These are phyloP conservation scores for Kluyveromyces sp. DNA, from an alignment of 1,139 yeast species.

Conservation along the genomic window DNA sequence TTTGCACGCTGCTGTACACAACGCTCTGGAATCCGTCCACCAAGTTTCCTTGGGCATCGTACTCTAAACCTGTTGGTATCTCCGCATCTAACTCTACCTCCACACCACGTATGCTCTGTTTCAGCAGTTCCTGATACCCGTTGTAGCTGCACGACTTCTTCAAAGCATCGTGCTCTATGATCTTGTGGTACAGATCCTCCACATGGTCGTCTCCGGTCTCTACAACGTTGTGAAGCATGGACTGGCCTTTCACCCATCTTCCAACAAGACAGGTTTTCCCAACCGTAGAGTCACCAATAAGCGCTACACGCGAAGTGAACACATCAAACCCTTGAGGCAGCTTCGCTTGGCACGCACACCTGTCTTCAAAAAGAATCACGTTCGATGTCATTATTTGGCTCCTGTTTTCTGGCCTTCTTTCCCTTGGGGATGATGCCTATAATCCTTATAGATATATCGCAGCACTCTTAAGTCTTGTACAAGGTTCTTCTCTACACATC, in stretches of 20 bases:
- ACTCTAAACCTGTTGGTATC: too few relatives aligned
- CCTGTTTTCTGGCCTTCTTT: neutral
- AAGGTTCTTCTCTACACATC: too few relatives aligned
- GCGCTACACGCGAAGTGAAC: slow-evolving; percentile 18
- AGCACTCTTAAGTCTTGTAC: too few relatives aligned
- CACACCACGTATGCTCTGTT: slow-evolving; percentile 2
- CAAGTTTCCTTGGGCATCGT: too few relatives aligned
- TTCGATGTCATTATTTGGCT: slow-evolving; percentile 5
- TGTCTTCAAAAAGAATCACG: slow-evolving; percentile 6
- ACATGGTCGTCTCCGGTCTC: slow-evolving; percentile 7
- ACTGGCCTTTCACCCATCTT: slow-evolving; percentile 21
- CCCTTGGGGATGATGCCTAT: neutral
- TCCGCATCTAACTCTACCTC: neutral
- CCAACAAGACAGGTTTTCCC: slow-evolving; percentile 26
- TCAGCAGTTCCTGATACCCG: slow-evolving; percentile 9
- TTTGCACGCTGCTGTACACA: neutral
- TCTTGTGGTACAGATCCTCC: slow-evolving; percentile 23
- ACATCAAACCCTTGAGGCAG: slow-evolving; percentile 20
- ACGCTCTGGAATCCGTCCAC: too few relatives aligned
- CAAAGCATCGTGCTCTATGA: slow-evolving; percentile 11
- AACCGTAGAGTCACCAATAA: slow-evolving; percentile 22
- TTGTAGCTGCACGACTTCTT: neutral
- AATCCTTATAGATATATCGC: too few relatives aligned
- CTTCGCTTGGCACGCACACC: slow-evolving; percentile 1
- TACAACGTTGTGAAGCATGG: slow-evolving; percentile 12